Base-by-base conservation (phyloP, 306 rosid species). In the Dalbergia cultrata region DNA sequence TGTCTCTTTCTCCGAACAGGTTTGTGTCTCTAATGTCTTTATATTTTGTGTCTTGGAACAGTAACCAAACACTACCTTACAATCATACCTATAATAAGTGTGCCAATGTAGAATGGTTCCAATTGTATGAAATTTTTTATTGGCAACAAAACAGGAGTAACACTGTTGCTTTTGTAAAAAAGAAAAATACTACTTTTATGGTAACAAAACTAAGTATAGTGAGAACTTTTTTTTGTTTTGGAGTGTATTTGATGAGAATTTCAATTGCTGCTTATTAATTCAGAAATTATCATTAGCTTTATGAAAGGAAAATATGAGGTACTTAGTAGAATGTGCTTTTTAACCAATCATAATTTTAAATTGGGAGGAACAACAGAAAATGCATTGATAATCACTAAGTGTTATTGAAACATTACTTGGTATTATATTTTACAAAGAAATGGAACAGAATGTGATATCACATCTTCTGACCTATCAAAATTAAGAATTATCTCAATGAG, bases 321-420 rank as follows among this genome's bases (percentile, higher is more conserved):
- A 57, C 43, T 54, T 56, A 6, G 21, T n/a, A 31, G 61, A 64
- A 73, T 6, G 52, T 2, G 56, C 52, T 43, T 21, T 22, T 59
- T 67, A 5, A 58, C 45, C 52, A 54, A n/a, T 63, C 53, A 5
- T 35, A 16, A 43, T 62, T 70, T 56, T 70, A 34, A 52, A 80
- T 62, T 61, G 39, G 52, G 34, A 84, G n/a, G 64, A 77, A 64
- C 75, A 64, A 43, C 17, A 70, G 35, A 76, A 47, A 58, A 81
- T 21, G 64, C 26, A 70, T 45, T 11, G 5, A 17, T 43, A 14
- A 67, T 22, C 19, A 56, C 47, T 18, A 17, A 63, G 61, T 76
- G 47, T 16, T 19, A 52, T 37, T 11, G 56, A 77, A 26, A 52
- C 39, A 72, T 50, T 49, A 41, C 0, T 39, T 62, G 31, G 44